Evolutionary conservation across 177 flowering plant species (phyloP), one percentile per base, ranked within the genome.

Genomic region (Vitis hybrid): DNA sequence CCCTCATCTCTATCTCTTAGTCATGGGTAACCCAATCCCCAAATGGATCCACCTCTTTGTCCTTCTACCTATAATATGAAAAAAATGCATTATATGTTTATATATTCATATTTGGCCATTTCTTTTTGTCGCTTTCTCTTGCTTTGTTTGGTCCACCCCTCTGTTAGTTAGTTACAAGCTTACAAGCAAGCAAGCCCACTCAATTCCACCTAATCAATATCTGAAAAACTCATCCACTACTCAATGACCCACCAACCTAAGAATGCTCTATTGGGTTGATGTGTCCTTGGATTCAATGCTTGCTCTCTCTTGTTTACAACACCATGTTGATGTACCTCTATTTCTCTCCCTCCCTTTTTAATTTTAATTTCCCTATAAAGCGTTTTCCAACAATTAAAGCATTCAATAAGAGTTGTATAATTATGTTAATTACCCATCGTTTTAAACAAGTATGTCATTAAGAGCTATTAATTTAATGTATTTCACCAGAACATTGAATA

Each of bases 41-140:
- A 72, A 71, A 77, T 77, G 79, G 72, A 77, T 73, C 80, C 76
- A 68, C 68, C 64, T 50, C 68, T 69, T 35, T 58, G 57, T 65
- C 70, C 62, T 69, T 52, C 46, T 12, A 24, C 11, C 27, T 21
- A 2, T 1, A 11, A 21, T 21, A 59, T 59, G 27, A 59, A 11
- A 24, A 11, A 59, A 24, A 35, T 35, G 46, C 46, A 35, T 35
- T 6, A 35, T 35, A 35, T 35, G 6, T 35, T 35, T 35, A 35
- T 35, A 32, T 49, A 35, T 13, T 17, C 60, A 51, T 58, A 18
- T 11, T 21, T 32, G n/a, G 30, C 67, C 51, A 48, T 61, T 69
- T 35, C 46, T 35, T 35, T 73, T 62, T 69, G 66, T 65, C 61
- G 52, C 30, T 77, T 70, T 60, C 70, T 69, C 30, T 70, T 70